Percentiles rank a stretch among this genome's conserved stretches.
Evolutionary conservation across 805 yeast genomes (phyloP).

Genomic region (Starmerella geochares): DNA sequence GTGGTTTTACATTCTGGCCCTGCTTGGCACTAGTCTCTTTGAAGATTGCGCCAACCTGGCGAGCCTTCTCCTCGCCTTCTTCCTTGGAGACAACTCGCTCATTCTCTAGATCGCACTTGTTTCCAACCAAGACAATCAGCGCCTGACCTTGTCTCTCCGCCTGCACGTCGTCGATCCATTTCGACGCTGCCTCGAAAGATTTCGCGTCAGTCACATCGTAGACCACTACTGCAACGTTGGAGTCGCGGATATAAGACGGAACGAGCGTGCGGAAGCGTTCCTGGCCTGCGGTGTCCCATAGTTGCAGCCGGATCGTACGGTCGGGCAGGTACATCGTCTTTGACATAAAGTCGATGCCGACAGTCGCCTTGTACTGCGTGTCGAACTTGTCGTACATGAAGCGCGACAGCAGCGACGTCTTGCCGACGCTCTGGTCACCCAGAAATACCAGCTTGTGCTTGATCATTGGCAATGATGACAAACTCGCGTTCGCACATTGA

Average conservation of each 20-base stretch:
- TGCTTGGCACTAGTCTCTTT: slow-evolving; percentile 93
- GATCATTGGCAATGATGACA: slow-evolving; percentile 15
- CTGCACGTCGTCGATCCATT: slow-evolving; percentile 92
- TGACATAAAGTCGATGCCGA: slow-evolving; percentile 90
- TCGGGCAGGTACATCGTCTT: slow-evolving; percentile 94
- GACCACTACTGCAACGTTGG: slow-evolving; percentile 93
- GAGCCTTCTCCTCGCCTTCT: slow-evolving; percentile 77
- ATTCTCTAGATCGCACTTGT: slow-evolving; percentile 74
- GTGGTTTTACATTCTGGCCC: slow-evolving; percentile 81
- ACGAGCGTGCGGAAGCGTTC: slow-evolving; percentile 90
- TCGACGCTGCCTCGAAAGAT: slow-evolving; percentile 70
- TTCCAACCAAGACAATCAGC: slow-evolving; percentile 81
- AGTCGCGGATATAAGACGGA: slow-evolving; percentile 91
- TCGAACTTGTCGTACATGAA: slow-evolving; percentile 97
- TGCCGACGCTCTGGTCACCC: slow-evolving; percentile 97
- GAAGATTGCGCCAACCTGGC: slow-evolving; percentile 63
- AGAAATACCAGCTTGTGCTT: slow-evolving; percentile 74
- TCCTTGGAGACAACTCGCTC: slow-evolving; percentile 78
- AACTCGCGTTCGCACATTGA: not conserved
- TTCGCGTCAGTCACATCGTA: slow-evolving; percentile 80
- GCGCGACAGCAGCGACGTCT: slow-evolving; percentile 89
- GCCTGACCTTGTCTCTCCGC: slow-evolving; percentile 87
- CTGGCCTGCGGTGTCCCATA: slow-evolving; percentile 98
- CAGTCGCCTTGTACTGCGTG: slow-evolving; percentile 87
- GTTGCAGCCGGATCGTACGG: slow-evolving; percentile 83